Percentiles rank a stretch among this genome's conserved stretches.
Conservation (phyloP, 116 monocot genomes). For the Zostera marina region DNA sequence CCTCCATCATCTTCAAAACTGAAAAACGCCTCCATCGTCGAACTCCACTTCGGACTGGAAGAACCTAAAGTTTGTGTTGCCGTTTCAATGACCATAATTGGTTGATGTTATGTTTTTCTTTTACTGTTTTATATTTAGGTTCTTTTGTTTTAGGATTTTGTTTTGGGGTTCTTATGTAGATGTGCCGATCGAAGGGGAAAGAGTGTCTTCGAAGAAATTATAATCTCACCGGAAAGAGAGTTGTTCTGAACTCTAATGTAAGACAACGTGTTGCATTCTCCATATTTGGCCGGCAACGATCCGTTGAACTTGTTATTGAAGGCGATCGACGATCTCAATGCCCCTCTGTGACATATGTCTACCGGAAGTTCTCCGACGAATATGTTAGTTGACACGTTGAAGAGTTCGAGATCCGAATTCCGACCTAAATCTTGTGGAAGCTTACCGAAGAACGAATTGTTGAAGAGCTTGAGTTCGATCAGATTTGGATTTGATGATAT, state of each 20-base stretch:
- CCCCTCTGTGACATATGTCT: slow-evolving; percentile 13
- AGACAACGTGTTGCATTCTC: slow-evolving; percentile 19
- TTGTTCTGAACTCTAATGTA: slow-evolving; percentile 38
- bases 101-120: no score
- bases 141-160: no score
- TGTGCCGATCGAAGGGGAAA: slow-evolving; percentile 22
- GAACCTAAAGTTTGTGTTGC: no score
- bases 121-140: no score
- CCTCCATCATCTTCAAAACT: no score
- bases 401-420: no score
- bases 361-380: slow-evolving; percentile 25
- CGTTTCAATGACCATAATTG: no score
- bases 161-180: no score
- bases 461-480: slow-evolving; percentile 39
- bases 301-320: slow-evolving; percentile 33
- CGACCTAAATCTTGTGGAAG: slow-evolving; percentile 27
- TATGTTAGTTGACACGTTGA: slow-evolving; percentile 29
- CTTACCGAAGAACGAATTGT: slow-evolving; percentile 27
- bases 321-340: slow-evolving; percentile 11
- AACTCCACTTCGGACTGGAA: no score
- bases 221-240: slow-evolving; percentile 19
- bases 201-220: slow-evolving; percentile 22
- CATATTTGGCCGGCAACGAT: no score
- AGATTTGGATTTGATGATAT: no score
- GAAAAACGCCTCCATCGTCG: no score